Base-by-base conservation (phyloP, 2,329 filamentous ascomycete species). In the Sporothrix variecibatus region DNA sequence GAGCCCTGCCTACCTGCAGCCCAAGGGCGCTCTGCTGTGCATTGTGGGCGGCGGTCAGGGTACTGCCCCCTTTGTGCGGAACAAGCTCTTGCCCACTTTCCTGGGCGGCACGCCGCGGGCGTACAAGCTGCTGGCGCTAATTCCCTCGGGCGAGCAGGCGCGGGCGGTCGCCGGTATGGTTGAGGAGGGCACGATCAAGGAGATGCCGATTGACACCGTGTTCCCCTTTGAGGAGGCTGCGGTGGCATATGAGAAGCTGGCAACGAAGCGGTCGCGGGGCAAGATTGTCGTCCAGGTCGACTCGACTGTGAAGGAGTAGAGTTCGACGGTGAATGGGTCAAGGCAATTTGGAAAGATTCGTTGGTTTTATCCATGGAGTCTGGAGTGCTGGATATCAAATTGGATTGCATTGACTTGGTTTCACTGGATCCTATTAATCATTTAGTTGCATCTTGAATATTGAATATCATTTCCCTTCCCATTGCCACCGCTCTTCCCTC, bases 1-100 rank as follows among this genome's bases (percentile, higher is more conserved):
- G 26, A 84, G 81, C 8, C 77, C 82, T 0, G 51, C 72, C 3
- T 87, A 84, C 74, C 81, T 87, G 46, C 79, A 81, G 53, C 78
- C 80, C 0, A 75, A 78, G 1, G 82, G 79, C 68, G 77, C 81
- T 26, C 87, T 82, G 72, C 70, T 82, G 71, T 79, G 76, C 72
- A 81, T 82, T 46, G 81, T 80, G 0, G 82, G 81, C 40, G 81
- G 81, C 0, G 75, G 78, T 1, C 78, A 80, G 56, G 81, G 80
- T 8, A 72, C 81, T 0, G 72, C 79, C 2, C 79, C 80, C 0
- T 80, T 80, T 71, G 51, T 82, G 11, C 76, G 76, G 71, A 81
- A 82, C 76, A 80, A 80, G 69, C 60, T 82, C 23, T 65, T 79
- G 34, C 82, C 82, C 1, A 75, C 77, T 0, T 68, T 79, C 1